These are phyloP conservation scores for Cinnamomum chago DNA, from an alignment of 164 flowering plant genomes.

Conservation along the genomic window DNA sequence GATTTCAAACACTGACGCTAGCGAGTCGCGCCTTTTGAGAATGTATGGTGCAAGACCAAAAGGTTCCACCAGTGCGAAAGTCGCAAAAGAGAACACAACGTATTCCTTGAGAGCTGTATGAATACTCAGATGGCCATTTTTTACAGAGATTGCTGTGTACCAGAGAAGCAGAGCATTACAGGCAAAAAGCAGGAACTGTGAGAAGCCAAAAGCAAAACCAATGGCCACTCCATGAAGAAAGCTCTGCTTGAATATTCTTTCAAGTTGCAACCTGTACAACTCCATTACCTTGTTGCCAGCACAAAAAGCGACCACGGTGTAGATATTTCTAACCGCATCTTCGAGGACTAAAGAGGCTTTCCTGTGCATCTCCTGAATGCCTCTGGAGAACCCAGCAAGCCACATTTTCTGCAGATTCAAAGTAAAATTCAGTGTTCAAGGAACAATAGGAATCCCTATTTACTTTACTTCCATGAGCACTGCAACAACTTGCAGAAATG, in stretches of 20 bases:
- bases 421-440: constrained; percentile 2
- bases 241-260: constrained; percentile 69
- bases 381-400: constrained; percentile 98
- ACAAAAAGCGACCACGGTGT: constrained; percentile 96
- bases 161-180: constrained; percentile 96
- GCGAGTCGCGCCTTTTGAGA: constrained; percentile 79
- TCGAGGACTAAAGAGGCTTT: constrained; percentile 95
- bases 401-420: constrained; percentile 71
- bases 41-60: constrained; percentile 98
- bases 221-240: constrained; percentile 88
- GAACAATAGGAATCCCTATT: background rate
- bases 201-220: constrained; percentile 90
- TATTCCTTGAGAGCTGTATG: constrained; percentile 86
- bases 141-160: constrained; percentile 72
- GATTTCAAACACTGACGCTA: constrained; percentile 85
- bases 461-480: too few relatives aligned
- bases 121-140: constrained; percentile 34
- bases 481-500: background rate
- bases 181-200: constrained; percentile 97
- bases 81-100: constrained; percentile 94
- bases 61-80: constrained; percentile 96
- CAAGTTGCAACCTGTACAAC: constrained; percentile 74
- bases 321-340: constrained; percentile 96
- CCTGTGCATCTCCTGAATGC: constrained; percentile 97
- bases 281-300: constrained; percentile 97